phyloP scores from a whole-genome alignment of 2,329 filamentous ascomycete genomes.

The Thielaviopsis punctulata region DNA sequence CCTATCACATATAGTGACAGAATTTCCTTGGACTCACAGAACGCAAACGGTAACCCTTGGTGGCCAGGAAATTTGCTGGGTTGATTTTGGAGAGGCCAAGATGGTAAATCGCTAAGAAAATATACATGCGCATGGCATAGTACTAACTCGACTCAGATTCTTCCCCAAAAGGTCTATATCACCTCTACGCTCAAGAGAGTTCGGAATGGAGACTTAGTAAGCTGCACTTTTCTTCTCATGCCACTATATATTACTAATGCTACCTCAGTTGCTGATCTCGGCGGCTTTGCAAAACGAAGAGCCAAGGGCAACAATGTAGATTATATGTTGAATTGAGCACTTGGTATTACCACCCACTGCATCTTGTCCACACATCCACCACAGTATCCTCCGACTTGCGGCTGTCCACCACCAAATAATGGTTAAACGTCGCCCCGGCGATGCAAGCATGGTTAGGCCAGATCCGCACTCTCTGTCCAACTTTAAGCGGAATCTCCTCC shows the following conservation, averaged over 20 bases:
- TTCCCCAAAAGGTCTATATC: slow-evolving; percentile 68
- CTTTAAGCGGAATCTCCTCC: slow-evolving; percentile 28
- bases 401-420: slow-evolving; percentile 57
- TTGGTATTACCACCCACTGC: slow-evolving; percentile 46
- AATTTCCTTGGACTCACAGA: slow-evolving; percentile 56
- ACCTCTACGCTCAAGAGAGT: slow-evolving; percentile 57
- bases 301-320: too few species aligned
- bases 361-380: slow-evolving; percentile 60
- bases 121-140: slow-evolving; percentile 2
- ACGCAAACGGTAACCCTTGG: slow-evolving; percentile 51
- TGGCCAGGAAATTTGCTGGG: slow-evolving; percentile 64
- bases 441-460: slow-evolving; percentile 77
- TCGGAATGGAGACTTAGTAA: slow-evolving; percentile 66
- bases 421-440: slow-evolving; percentile 51
- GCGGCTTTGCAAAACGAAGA: too few species aligned
- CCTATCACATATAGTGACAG: slow-evolving; percentile 63
- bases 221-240: slow-evolving; percentile 15
- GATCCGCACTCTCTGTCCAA: slow-evolving; percentile 51
- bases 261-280: neutral
- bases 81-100: slow-evolving; percentile 48
- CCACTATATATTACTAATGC: neutral
- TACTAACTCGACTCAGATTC: slow-evolving; percentile 33
- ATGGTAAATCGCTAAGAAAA: slow-evolving; percentile 33
- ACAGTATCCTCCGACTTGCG: slow-evolving; percentile 36
- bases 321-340: too few species aligned